phyloP scores from a whole-genome alignment of 306 rosid species.

The Psophocarpus tetragonolobus region DNA sequence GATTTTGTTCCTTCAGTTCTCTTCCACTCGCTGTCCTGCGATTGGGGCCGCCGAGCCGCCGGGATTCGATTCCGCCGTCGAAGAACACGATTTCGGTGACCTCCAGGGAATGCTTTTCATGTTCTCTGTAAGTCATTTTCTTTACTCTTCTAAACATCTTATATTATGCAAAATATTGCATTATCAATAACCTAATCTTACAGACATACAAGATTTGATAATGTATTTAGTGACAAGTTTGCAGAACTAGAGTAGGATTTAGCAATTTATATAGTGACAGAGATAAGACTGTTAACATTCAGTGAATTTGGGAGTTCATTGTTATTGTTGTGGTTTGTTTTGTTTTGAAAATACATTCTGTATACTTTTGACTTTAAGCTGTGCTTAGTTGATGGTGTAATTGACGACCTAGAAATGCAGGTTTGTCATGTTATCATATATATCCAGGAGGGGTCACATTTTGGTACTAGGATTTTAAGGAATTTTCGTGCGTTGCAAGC shows the following conservation, averaged over 20 bases:
- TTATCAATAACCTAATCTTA: neutral
- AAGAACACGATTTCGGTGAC: slow-evolving; percentile 72
- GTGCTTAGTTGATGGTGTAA: slow-evolving; percentile 22
- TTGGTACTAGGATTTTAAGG: slow-evolving; percentile 66
- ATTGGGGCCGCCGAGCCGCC: slow-evolving; percentile 26
- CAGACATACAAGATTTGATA: neutral
- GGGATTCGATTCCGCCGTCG: slow-evolving; percentile 56
- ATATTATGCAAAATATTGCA: neutral
- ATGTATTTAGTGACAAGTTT: neutral
- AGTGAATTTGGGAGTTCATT: neutral
- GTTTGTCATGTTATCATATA: slow-evolving; percentile 86
- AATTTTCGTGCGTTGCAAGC: slow-evolving; percentile 80
- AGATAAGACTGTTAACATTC: neutral
- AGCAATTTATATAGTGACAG: neutral
- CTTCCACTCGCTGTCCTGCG: slow-evolving; percentile 42
- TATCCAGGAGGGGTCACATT: slow-evolving; percentile 77
- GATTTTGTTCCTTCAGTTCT: slow-evolving; percentile 63
- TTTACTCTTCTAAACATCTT: neutral
- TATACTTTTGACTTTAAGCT: slow-evolving; percentile 8
- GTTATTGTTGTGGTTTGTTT: slow-evolving; percentile 1
- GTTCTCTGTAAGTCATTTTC: slow-evolving; percentile 73
- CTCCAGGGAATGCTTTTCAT: slow-evolving; percentile 88
- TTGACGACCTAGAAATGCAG: slow-evolving; percentile 62
- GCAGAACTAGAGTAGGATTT: slow-evolving; percentile 24
- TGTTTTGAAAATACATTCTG: neutral